phyloP scores from a whole-genome alignment of 164 flowering plant genomes.

The Paratinospora sagittata region DNA sequence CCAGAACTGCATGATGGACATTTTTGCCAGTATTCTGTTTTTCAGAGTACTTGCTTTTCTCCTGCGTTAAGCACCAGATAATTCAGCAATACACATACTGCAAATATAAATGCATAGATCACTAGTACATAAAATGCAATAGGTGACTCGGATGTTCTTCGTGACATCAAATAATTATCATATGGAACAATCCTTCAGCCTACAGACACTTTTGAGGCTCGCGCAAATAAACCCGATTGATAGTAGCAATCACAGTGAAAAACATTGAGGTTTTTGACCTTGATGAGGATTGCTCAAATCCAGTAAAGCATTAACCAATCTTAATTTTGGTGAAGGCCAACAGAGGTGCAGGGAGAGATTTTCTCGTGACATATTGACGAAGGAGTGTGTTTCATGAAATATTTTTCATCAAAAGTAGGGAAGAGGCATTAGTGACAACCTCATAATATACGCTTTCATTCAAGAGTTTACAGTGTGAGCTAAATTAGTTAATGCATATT shows the following conservation, averaged over 20 bases:
- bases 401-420: neutral
- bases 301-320: neutral
- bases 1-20: constrained; percentile 30
- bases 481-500: neutral
- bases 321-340: neutral
- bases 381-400: neutral
- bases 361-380: neutral
- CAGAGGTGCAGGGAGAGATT: neutral
- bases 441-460: neutral
- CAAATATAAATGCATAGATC: neutral
- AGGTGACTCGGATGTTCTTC: neutral
- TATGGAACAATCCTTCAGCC: neutral
- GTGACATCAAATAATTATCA: neutral
- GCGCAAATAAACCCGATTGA: neutral
- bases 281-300: neutral
- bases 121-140: neutral
- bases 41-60: constrained; percentile 22
- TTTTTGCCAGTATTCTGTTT: constrained; percentile 21
- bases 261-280: neutral
- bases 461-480: neutral
- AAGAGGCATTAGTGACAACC: neutral
- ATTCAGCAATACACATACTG: neutral
- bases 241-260: neutral
- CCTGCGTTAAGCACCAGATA: constrained; percentile 30
- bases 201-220: neutral